Percentiles rank a stretch among this genome's conserved stretches.
phyloP scores from a whole-genome alignment of 2,329 filamentous ascomycete genomes.

The Sphaerostilbella broomeana region DNA sequence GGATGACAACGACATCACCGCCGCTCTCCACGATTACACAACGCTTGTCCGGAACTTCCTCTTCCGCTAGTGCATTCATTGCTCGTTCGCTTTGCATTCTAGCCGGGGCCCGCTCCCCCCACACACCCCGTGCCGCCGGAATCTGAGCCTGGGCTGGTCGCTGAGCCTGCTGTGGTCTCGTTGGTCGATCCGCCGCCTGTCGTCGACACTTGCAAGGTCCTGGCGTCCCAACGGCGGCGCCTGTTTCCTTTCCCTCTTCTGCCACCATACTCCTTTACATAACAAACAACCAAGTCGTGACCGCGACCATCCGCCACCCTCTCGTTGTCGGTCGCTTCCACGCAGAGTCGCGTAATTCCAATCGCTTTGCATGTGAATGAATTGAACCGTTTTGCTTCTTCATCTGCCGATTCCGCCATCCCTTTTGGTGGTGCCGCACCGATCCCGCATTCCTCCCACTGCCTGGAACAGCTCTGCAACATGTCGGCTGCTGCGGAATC shows the following conservation, averaged over 20 bases:
- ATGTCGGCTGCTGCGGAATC: constrained; percentile 29
- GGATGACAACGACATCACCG: too few species aligned
- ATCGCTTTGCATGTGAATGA: constrained; percentile 10
- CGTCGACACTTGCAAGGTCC: too few species aligned
- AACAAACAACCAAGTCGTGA: constrained; percentile 4
- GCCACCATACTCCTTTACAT: constrained; percentile 2
- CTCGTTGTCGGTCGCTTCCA: too few species aligned
- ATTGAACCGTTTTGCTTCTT: constrained; percentile 8
- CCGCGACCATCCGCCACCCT: constrained; percentile 3
- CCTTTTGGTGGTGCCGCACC: constrained; percentile 22
- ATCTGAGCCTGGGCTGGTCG: constrained; percentile 10
- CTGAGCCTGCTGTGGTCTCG: constrained; percentile 6
- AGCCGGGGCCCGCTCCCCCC: constrained; percentile 9
- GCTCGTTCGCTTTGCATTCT: constrained; percentile 11
- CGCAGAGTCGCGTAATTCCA: too few species aligned
- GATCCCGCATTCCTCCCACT: constrained; percentile 17
- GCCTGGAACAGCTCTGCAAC: constrained; percentile 17
- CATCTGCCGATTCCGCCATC: constrained; percentile 4
- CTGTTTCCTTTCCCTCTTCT: constrained; percentile 6
- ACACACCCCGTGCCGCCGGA: constrained; percentile 14
- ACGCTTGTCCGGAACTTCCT: constrained; percentile 5
- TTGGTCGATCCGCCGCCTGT: constrained; percentile 10
- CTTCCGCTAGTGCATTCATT: constrained; percentile 9
- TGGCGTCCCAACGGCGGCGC: constrained; percentile 5
- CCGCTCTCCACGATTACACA: too few species aligned